Evolutionary conservation across 257 asterid species (phyloP).

Genomic region (Gentiana straminea): DNA sequence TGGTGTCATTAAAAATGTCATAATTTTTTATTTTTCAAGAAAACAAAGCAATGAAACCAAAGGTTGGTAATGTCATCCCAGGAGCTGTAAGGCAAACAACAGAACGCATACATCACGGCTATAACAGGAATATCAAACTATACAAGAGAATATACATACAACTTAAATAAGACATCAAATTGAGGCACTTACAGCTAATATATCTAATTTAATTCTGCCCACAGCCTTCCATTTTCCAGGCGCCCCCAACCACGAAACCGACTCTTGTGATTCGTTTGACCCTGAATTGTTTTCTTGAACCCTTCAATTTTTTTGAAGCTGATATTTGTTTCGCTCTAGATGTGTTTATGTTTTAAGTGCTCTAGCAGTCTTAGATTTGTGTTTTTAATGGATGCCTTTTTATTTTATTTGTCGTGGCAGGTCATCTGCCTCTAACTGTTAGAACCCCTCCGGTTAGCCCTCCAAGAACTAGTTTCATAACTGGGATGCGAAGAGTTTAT

Average conservation of each 20-base stretch:
- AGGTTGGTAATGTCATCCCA: too few relatives aligned
- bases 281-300: neutral
- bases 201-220: too few relatives aligned
- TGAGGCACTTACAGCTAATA: too few relatives aligned
- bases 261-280: neutral
- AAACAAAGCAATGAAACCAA: too few relatives aligned
- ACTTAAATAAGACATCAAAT: too few relatives aligned
- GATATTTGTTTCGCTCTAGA: neutral
- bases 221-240: neutral
- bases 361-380: conserved; percentile 1
- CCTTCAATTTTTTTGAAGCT: conserved; percentile 1
- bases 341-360: neutral
- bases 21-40: too few relatives aligned
- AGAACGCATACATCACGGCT: too few relatives aligned
- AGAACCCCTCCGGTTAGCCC: conserved; percentile 99
- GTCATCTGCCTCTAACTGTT: conserved; percentile 76
- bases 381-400: conserved; percentile 2
- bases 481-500: conserved; percentile 90
- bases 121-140: too few relatives aligned
- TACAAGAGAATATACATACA: too few relatives aligned
- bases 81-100: too few relatives aligned
- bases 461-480: conserved; percentile 83
- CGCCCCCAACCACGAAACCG: too few relatives aligned
- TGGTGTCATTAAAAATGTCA: too few relatives aligned
- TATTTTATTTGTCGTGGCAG: conserved; percentile 30